Base-by-base conservation (phyloP, 129 eudicot species). In the Arctium minus region DNA sequence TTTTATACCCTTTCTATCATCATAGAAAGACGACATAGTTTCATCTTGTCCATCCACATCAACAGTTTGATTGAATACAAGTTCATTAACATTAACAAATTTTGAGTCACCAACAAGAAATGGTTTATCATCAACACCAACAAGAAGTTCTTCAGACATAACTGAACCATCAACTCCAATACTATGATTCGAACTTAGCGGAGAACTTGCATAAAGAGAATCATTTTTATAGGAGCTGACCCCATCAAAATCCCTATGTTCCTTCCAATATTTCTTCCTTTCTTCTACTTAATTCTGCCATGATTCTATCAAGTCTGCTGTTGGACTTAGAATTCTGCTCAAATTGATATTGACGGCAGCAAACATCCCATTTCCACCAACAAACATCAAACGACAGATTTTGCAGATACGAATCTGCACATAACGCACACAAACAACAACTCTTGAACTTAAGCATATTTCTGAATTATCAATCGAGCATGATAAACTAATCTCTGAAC, bases 211-310 rank as follows among this genome's bases (percentile, higher is more conserved):
- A 29, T 78, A 62, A 71, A 30, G 38, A 81, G 83, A 80, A 44
- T 44, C 72, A 44, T 11, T 72, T 67, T 80, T 85, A 72, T 36
- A 29, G 1, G 70, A 33, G 64, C 32, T 89, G 53, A 42, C 50
- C 27, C 87, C 84, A 71, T 42, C 75, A 79, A 79, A 46, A 81
- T 68, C 74, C 70, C 86, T 85, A 48, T 80, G 93, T 76, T 77
- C 90, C 84, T 87, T 90, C 98, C 99, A 96, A 85, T 89, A 79
- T 69, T 81, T 90, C 83, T 88, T 93, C 78, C 98, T 89, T 67
- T 88, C 90, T 81, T 88, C 89, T 38, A 96, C n/a, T n/a, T n/a
- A n/a, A n/a, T n/a, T n/a, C n/a, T n/a, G n/a, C n/a, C n/a, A n/a
- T n/a, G n/a, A n/a, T n/a, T n/a, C n/a, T n/a, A n/a, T n/a, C n/a